Percentiles rank a stretch among this genome's conserved stretches.
phyloP scores from a whole-genome alignment of 2,329 filamentous ascomycete genomes.

The Septoria petroselini region DNA sequence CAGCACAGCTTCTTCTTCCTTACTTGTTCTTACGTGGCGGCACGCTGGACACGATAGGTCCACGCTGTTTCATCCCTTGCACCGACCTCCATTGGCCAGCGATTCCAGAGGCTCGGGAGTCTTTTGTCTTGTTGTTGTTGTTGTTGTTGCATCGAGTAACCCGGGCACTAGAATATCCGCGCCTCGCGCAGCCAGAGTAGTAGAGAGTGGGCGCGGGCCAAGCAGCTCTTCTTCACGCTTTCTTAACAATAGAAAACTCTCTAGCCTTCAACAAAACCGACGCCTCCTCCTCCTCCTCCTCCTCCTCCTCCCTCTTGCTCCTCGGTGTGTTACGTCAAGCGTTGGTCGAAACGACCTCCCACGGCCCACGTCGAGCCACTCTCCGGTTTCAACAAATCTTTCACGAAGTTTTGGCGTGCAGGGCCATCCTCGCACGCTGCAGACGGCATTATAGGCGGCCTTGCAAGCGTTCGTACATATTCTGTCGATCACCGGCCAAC shows the following conservation, averaged over 20 bases:
- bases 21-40: conserved; percentile 33
- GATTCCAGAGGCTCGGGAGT: conserved; percentile 28
- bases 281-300: too few species aligned
- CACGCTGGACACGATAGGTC: conserved; percentile 29
- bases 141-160: too few species aligned
- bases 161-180: conserved; percentile 25
- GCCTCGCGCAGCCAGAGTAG: conserved; percentile 34
- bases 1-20: conserved; percentile 23
- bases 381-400: conserved; percentile 23
- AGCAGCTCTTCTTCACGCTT: conserved; percentile 19
- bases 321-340: conserved; percentile 30
- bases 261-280: conserved; percentile 23
- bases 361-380: conserved; percentile 22
- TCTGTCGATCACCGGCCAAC: conserved; percentile 24
- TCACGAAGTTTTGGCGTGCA: conserved; percentile 29
- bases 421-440: conserved; percentile 26
- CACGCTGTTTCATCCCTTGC: conserved; percentile 38
- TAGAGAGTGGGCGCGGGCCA: conserved; percentile 10
- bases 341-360: conserved; percentile 32
- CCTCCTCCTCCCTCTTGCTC: conserved; percentile 26
- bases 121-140: conserved; percentile 30
- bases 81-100: conserved; percentile 23
- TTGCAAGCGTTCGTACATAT: conserved; percentile 25
- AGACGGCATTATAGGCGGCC: conserved; percentile 24
- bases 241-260: conserved; percentile 10